Conservation (phyloP, 1,139 yeast genomes). For the Candida labiduridarum region DNA sequence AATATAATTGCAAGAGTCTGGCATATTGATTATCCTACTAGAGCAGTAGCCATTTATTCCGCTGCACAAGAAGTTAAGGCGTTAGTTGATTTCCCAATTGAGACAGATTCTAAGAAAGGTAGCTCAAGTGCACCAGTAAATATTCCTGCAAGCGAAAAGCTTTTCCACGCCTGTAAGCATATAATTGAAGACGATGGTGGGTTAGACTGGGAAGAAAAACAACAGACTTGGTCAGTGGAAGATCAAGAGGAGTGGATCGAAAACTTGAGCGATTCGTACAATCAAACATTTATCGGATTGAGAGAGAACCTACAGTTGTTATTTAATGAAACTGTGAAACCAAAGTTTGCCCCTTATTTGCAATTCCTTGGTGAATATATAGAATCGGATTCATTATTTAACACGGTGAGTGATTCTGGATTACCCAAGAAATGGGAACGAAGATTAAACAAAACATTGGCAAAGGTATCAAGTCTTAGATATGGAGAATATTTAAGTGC, state of each 20-base stretch:
- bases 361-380: constrained; percentile 54
- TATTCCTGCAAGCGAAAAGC: constrained; percentile 26
- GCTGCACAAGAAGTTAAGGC: constrained; percentile 52
- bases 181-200: constrained; percentile 39
- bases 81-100: constrained; percentile 33
- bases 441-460: constrained; percentile 48
- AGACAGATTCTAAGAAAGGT: constrained; percentile 20
- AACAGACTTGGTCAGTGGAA: constrained; percentile 43
- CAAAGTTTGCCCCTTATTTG: constrained; percentile 62
- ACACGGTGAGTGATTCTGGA: constrained; percentile 36
- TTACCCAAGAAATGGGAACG: constrained; percentile 54
- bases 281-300: constrained; percentile 49
- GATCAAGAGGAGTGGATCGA: constrained; percentile 58
- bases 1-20: constrained; percentile 56
- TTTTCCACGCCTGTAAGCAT: constrained; percentile 32
- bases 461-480: constrained; percentile 56
- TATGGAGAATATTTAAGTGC: constrained; percentile 59
- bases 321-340: constrained; percentile 52
- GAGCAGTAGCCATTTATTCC: constrained; percentile 54
- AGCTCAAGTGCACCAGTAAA: constrained; percentile 25
- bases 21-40: constrained; percentile 59
- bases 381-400: constrained; percentile 50
- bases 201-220: constrained; percentile 37
- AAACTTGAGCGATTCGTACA: constrained; percentile 50
- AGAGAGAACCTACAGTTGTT: constrained; percentile 48